Evolutionary conservation across 768 basidiomycete genomes (phyloP).

Genomic region (Leccinum boreale): DNA sequence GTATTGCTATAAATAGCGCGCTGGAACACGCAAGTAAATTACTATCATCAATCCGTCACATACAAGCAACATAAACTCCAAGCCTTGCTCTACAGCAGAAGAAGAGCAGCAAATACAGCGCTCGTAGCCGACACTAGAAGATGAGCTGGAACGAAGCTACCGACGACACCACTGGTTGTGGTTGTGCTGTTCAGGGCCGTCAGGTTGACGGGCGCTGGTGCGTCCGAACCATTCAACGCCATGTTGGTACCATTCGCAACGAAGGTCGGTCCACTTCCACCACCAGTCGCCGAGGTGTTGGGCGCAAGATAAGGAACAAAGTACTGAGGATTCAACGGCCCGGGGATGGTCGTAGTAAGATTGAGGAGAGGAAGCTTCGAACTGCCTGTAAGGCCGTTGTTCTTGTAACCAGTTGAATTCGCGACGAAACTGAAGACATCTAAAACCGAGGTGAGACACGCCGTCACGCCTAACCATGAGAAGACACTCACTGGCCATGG

Average conservation of each 20-base stretch:
- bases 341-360: constrained; percentile 35
- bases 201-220: constrained; percentile 40
- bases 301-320: constrained; percentile 45
- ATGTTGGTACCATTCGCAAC: constrained; percentile 30
- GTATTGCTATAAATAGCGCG: background rate
- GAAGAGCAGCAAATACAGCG: constrained; percentile 8
- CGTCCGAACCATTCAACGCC: constrained; percentile 26
- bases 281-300: constrained; percentile 31
- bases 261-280: constrained; percentile 41
- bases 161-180: constrained; percentile 5
- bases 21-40: constrained; percentile 1
- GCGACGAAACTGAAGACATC: constrained; percentile 56
- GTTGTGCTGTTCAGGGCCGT: constrained; percentile 16
- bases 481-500: constrained; percentile 9
- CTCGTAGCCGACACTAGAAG: constrained; percentile 7
- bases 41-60: constrained; percentile 2
- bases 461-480: background rate
- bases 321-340: constrained; percentile 37
- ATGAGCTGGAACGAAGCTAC: background rate
- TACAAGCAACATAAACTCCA: background rate
- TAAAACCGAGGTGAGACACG: background rate
- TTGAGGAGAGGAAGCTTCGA: constrained; percentile 37
- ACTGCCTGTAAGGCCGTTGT: constrained; percentile 30
- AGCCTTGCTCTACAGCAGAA: constrained; percentile 13
- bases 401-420: constrained; percentile 41